phyloP scores from a whole-genome alignment of 805 yeast species.

The Saturnispora halmiae region DNA sequence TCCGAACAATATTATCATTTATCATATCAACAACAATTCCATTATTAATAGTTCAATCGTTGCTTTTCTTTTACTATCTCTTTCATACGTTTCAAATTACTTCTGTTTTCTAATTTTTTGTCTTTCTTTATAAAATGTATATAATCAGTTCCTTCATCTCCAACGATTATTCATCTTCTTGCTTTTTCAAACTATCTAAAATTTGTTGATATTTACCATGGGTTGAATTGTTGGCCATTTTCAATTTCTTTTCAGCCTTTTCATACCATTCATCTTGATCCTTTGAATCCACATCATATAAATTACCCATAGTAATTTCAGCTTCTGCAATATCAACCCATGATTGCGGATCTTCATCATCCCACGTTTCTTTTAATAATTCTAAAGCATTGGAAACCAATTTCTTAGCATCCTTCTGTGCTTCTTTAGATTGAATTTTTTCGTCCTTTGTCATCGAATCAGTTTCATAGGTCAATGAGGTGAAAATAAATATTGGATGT shows the following conservation, averaged over 20 bases:
- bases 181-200: constrained; percentile 31
- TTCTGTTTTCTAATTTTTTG: background rate
- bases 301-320: constrained; percentile 66
- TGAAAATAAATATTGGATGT: constrained; percentile 44
- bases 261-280: constrained; percentile 61
- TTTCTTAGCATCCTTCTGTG: constrained; percentile 41
- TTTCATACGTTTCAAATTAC: too few relatives aligned
- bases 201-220: constrained; percentile 65
- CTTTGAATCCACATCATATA: constrained; percentile 52
- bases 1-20: too few relatives aligned
- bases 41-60: too few relatives aligned
- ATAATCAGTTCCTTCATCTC: background rate
- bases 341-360: constrained; percentile 65
- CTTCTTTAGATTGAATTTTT: constrained; percentile 26
- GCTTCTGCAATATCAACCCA: constrained; percentile 88
- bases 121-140: background rate
- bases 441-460: constrained; percentile 14
- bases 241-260: constrained; percentile 59
- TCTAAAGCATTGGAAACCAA: constrained; percentile 46
- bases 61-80: too few relatives aligned
- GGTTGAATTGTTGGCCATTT: constrained; percentile 69
- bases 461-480: constrained; percentile 41
- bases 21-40: too few relatives aligned
- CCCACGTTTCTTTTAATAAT: constrained; percentile 50
- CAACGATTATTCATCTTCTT: background rate